These are phyloP conservation scores for Ajuga chamaepitys DNA, from an alignment of 257 asterid species.

Conservation along the genomic window DNA sequence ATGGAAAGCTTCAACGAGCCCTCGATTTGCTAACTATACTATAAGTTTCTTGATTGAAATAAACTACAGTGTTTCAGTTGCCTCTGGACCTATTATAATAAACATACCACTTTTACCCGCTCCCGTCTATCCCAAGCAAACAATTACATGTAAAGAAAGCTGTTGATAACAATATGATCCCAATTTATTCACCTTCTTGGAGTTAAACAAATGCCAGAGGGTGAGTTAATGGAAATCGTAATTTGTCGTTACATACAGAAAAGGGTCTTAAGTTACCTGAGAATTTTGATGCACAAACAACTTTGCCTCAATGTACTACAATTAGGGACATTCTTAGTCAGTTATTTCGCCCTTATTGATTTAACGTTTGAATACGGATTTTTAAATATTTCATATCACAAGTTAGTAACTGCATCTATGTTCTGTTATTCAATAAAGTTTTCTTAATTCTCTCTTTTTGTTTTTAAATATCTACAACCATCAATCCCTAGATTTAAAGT, in stretches of 20 bases:
- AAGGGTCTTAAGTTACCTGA: slow-evolving; percentile 49
- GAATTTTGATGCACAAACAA: slow-evolving; percentile 68
- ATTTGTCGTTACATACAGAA: slow-evolving; percentile 43
- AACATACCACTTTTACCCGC: neutral
- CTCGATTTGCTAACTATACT: slow-evolving; percentile 68
- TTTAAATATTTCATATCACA: neutral
- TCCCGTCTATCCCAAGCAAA: neutral
- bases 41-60: slow-evolving; percentile 30
- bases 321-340: slow-evolving; percentile 74
- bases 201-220: slow-evolving; percentile 54
- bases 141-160: neutral
- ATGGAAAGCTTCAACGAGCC: slow-evolving; percentile 84
- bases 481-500: neutral
- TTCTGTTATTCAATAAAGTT: neutral
- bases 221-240: slow-evolving; percentile 35
- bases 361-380: slow-evolving; percentile 1
- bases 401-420: neutral
- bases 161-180: slow-evolving; percentile 8
- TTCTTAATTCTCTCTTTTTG: too few species aligned
- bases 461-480: too few species aligned
- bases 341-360: slow-evolving; percentile 25
- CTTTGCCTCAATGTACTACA: slow-evolving; percentile 82
- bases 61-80: neutral
- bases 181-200: slow-evolving; percentile 87
- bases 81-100: neutral